A percentile compares a stretch with the other conserved stretches of the same genome.
Evolutionary conservation across 2,329 filamentous ascomycete species (phyloP).

Genomic region (Ophiognomonia clavigignenti-juglandacearum): DNA sequence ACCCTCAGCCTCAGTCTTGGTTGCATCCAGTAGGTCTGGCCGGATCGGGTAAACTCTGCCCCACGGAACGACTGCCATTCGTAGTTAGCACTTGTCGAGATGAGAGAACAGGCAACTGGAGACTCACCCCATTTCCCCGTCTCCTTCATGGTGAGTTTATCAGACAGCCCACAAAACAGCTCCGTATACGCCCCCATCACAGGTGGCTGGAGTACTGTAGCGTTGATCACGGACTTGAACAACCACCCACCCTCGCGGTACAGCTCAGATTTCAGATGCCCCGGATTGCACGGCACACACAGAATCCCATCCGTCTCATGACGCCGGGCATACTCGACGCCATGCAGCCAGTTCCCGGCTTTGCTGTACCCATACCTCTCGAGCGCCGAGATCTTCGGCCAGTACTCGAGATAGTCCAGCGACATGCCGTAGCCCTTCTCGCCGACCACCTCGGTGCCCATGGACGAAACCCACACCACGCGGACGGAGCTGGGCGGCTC

Average conservation of each 20-base stretch:
- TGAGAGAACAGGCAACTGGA: not conserved
- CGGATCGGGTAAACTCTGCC: slow-evolving; percentile 30
- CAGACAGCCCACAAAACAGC: slow-evolving; percentile 31
- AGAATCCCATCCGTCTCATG: slow-evolving; percentile 20
- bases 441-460: slow-evolving; percentile 4
- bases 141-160: slow-evolving; percentile 26
- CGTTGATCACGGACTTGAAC: not conserved
- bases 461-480: slow-evolving; percentile 4
- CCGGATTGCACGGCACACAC: slow-evolving; percentile 23
- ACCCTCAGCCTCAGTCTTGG: slow-evolving; percentile 29
- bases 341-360: slow-evolving; percentile 20
- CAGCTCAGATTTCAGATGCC: slow-evolving; percentile 23
- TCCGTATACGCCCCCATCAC: slow-evolving; percentile 32
- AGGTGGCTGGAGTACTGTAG: slow-evolving; percentile 14
- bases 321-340: slow-evolving; percentile 20
- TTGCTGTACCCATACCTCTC: slow-evolving; percentile 23
- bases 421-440: slow-evolving; percentile 1
- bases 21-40: slow-evolving; percentile 23
- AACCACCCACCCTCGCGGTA: slow-evolving; percentile 2
- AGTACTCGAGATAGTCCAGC: slow-evolving; percentile 1
- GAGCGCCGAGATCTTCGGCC: slow-evolving; percentile 1
- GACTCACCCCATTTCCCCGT: slow-evolving; percentile 19
- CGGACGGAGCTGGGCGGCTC: slow-evolving; percentile 7
- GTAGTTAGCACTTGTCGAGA: not conserved
- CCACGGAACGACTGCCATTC: slow-evolving; percentile 30